phyloP scores from a whole-genome alignment of 805 yeast genomes.

The Blastobotrys parvus region DNA sequence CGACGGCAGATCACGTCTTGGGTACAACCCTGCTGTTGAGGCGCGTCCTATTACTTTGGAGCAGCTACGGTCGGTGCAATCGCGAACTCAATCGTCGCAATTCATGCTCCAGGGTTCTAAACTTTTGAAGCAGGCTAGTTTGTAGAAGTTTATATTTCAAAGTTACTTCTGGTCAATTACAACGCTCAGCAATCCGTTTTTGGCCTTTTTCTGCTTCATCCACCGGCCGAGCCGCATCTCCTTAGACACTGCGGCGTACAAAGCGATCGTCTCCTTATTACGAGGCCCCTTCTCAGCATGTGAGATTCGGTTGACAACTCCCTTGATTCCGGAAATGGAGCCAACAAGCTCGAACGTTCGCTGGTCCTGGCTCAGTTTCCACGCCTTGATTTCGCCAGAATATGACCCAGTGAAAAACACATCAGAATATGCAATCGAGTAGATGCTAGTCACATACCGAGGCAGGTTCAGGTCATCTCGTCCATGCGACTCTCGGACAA shows the following conservation, averaged over 20 bases:
- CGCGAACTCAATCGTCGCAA: constrained; percentile 5
- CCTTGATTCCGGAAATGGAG: constrained; percentile 50
- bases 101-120: constrained; percentile 9
- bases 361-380: constrained; percentile 63
- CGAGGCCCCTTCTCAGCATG: constrained; percentile 16
- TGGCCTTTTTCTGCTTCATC: constrained; percentile 53
- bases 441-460: constrained; percentile 73
- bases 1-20: constrained; percentile 18
- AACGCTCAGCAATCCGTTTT: constrained; percentile 58
- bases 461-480: constrained; percentile 52
- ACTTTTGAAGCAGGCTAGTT: neutral
- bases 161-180: constrained; percentile 5
- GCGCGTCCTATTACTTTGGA: constrained; percentile 11
- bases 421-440: constrained; percentile 79
- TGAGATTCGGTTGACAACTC: constrained; percentile 38
- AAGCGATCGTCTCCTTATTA: constrained; percentile 41
- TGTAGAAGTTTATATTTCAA: neutral
- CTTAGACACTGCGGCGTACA: constrained; percentile 53
- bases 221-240: constrained; percentile 89
- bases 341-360: constrained; percentile 55
- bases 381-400: constrained; percentile 67
- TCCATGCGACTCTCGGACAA: constrained; percentile 73
- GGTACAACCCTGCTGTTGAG: constrained; percentile 22
- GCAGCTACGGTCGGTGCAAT: constrained; percentile 10
- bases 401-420: constrained; percentile 83